Conservation (phyloP, 352 stramenopile species). For the Pythium rishiriense region DNA sequence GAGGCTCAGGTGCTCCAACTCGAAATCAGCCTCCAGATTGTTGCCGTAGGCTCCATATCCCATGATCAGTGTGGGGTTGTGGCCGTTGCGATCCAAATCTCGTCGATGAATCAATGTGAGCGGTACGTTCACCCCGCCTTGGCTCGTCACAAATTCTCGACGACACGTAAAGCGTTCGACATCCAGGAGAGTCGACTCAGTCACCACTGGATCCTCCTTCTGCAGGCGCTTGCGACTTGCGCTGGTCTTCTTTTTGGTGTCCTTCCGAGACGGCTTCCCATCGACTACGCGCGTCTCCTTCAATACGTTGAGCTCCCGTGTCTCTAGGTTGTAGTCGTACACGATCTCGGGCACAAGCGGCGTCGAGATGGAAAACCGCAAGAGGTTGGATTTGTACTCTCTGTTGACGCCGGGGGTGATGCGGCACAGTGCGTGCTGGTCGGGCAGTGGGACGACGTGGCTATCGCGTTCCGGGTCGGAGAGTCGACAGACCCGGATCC, state of each 20-base stretch:
- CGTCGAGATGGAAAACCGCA: slow-evolving; percentile 77
- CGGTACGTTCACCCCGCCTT: slow-evolving; percentile 46
- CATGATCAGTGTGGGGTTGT: slow-evolving; percentile 83
- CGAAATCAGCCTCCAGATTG: slow-evolving; percentile 86
- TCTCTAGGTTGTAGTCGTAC: slow-evolving; percentile 76
- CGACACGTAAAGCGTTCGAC: slow-evolving; percentile 20
- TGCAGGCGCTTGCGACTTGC: neutral
- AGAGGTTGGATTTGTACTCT: slow-evolving; percentile 50
- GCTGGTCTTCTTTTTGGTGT: slow-evolving; percentile 1
- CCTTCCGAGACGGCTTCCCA: slow-evolving; percentile 13
- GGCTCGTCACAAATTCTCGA: slow-evolving; percentile 26
- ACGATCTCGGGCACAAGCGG: slow-evolving; percentile 75
- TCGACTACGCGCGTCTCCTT: slow-evolving; percentile 44
- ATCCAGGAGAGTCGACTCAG: slow-evolving; percentile 8
- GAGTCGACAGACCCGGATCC: slow-evolving; percentile 76
- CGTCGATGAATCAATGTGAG: slow-evolving; percentile 79
- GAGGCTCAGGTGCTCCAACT: slow-evolving; percentile 81
- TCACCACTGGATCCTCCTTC: neutral
- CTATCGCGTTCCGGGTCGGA: slow-evolving; percentile 20
- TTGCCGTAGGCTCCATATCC: slow-evolving; percentile 90
- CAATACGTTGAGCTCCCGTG: slow-evolving; percentile 41
- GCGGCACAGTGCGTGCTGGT: slow-evolving; percentile 53
- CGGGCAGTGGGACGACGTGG: slow-evolving; percentile 60
- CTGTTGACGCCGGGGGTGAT: slow-evolving; percentile 84
- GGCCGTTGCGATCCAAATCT: slow-evolving; percentile 45